Base-by-base conservation (phyloP, 2,329 filamentous ascomycete species). In the Kalmusia sp. region DNA sequence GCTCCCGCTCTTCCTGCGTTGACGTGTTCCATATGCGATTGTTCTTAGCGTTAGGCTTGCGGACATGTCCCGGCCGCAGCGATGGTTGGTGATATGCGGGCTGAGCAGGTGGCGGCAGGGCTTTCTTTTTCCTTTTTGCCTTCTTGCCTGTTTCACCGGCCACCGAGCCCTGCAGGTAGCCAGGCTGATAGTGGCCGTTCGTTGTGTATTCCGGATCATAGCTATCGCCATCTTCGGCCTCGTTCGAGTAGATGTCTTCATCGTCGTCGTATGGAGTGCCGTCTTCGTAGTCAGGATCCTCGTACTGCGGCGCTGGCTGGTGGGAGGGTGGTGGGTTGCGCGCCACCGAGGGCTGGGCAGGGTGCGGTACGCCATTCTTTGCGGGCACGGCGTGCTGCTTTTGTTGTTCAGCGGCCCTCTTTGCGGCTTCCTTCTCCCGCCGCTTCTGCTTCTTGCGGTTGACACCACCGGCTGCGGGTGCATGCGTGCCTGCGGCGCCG, bases 11-110 rank as follows among this genome's bases (percentile, higher is more conserved):
- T 75, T 98, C 92, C 62, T 91, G 86, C 8, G 91, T 95, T 53
- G 91, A 95, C 2, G 92, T 97, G 71, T 97, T 97, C 95, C 95
- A 99, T 76, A 99, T 96, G 75, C 92, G 93, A 70, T 95, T 91
- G 69, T 88, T 88, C 46, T 85, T 84, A 3, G 57, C 31, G 63
- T 70, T 80, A 19, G 57, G 72, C 56, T 78, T 78, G 47, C 77
- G 71, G 7, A 76, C 71, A 38, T 77, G 75, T 51, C 72, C 73
- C 62, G 57, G 73, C 70, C 54, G 74, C 57, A 67, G 62, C 15
- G 64, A 53, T 41, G 64, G 61, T 35, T 69, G 64, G 47, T 72
- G 60, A 51, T 74, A 68, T 41, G 62, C 60, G 12, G 66, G 59
- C 45, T 71, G 65, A 14, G 66, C 56, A 31, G 62, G 62, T 15